These are phyloP conservation scores for Whalleya microplaca DNA, from an alignment of 2,329 filamentous ascomycete genomes.

Conservation along the genomic window DNA sequence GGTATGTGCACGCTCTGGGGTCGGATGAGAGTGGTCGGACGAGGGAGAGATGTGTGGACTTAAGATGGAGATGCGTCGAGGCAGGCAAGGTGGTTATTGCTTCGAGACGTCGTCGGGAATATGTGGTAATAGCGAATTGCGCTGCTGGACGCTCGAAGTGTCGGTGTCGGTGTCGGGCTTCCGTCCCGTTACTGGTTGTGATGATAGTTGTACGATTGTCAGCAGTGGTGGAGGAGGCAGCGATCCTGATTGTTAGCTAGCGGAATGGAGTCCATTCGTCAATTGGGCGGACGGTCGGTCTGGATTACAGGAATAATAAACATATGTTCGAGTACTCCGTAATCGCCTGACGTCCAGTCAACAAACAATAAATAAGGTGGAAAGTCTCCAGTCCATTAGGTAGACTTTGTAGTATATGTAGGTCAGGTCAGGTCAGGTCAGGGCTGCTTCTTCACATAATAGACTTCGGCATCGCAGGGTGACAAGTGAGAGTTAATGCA, in stretches of 20 bases:
- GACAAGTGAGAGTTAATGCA: too few relatives aligned
- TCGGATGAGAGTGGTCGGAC: too few relatives aligned
- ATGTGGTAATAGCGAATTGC: conserved; percentile 2
- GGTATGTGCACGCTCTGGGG: neutral
- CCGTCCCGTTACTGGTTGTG: conserved; percentile 14
- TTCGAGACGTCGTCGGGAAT: conserved; percentile 7
- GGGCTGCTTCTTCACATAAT: too few relatives aligned
- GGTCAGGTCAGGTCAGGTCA: too few relatives aligned
- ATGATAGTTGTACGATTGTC: conserved; percentile 20
- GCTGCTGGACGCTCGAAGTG: too few relatives aligned
- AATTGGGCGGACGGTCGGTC: conserved; percentile 3
- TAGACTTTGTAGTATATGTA: too few relatives aligned
- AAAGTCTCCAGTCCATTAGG: conserved; percentile 18
- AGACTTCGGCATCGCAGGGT: too few relatives aligned
- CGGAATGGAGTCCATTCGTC: conserved; percentile 20
- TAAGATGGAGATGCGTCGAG: conserved; percentile 6
- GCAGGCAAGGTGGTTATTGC: neutral
- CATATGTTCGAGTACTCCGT: too few relatives aligned
- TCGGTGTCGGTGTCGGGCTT: conserved; percentile 15
- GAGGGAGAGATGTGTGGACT: conserved; percentile 7
- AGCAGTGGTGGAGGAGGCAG: conserved; percentile 17
- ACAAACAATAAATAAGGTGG: conserved; percentile 12
- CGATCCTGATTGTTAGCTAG: conserved; percentile 10
- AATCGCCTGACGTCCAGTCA: too few relatives aligned
- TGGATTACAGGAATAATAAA: conserved; percentile 1